Conservation (phyloP, 768 basidiomycete species). For the Serendipita sp. region DNA sequence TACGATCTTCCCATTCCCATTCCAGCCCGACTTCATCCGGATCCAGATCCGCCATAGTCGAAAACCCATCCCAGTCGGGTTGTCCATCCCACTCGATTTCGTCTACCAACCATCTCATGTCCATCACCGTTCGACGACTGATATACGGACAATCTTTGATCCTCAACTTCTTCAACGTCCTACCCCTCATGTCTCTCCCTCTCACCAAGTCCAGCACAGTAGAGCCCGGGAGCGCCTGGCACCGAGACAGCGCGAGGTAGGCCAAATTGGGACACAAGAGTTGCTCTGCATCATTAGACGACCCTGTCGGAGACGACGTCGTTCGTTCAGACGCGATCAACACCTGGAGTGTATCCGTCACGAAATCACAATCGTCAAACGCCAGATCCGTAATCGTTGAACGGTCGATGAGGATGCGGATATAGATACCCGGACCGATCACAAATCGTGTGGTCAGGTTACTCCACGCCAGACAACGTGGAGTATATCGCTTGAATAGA, state of each 20-base stretch:
- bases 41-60: conserved; percentile 4
- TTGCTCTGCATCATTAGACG: background rate
- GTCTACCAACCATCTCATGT: background rate
- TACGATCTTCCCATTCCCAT: no score
- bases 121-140: background rate
- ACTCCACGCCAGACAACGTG: conserved; percentile 3
- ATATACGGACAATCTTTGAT: background rate
- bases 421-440: background rate
- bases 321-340: background rate
- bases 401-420: background rate
- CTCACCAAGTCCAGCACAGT: background rate
- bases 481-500: background rate
- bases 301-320: background rate
- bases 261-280: conserved; percentile 1
- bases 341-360: background rate
- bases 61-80: background rate
- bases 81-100: conserved; percentile 4
- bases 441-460: background rate
- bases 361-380: conserved; percentile 1
- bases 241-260: background rate
- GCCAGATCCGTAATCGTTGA: background rate
- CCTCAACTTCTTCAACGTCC: background rate
- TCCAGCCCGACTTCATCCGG: background rate
- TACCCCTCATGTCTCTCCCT: background rate
- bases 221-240: background rate